phyloP scores from a whole-genome alignment of 1,284 basidiomycete genomes.

The Salmacisia buchloeana region DNA sequence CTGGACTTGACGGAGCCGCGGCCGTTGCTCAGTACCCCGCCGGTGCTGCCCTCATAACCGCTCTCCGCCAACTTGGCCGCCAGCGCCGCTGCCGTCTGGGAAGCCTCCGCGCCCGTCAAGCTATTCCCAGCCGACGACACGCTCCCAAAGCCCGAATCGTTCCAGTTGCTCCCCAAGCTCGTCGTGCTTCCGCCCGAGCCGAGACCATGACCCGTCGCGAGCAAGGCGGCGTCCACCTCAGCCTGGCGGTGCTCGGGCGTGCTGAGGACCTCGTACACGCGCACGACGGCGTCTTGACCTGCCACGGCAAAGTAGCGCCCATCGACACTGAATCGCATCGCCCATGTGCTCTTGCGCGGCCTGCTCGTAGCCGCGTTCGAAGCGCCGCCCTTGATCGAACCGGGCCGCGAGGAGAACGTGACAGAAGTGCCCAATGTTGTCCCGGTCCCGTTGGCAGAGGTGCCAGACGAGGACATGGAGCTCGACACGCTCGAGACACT shows the following conservation, averaged over 20 bases:
- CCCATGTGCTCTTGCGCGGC: slow-evolving; percentile 42
- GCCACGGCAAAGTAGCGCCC: slow-evolving; percentile 50
- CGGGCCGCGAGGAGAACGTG: neutral
- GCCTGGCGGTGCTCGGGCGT: slow-evolving; percentile 19
- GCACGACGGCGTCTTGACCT: slow-evolving; percentile 48
- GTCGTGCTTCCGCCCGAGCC: slow-evolving; percentile 6
- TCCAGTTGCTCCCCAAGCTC: slow-evolving; percentile 10
- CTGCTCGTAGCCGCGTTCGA: slow-evolving; percentile 14
- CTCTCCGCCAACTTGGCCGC: too few species aligned
- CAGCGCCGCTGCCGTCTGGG: too few species aligned
- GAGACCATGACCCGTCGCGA: slow-evolving; percentile 8
- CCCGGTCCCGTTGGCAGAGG: too few species aligned
- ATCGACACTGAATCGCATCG: slow-evolving; percentile 47
- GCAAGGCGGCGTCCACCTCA: slow-evolving; percentile 13
- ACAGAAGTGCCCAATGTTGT: too few species aligned
- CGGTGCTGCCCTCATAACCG: neutral
- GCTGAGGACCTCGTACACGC: slow-evolving; percentile 36
- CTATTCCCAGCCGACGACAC: neutral
- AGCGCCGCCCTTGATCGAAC: neutral
- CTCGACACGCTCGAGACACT: slow-evolving; percentile 16
- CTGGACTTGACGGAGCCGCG: neutral
- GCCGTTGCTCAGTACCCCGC: neutral
- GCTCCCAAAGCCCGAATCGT: neutral
- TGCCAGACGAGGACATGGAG: slow-evolving; percentile 3
- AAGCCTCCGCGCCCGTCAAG: neutral